Evolutionary conservation across 805 yeast genomes (phyloP).

Genomic region (Candida sonorensis): DNA sequence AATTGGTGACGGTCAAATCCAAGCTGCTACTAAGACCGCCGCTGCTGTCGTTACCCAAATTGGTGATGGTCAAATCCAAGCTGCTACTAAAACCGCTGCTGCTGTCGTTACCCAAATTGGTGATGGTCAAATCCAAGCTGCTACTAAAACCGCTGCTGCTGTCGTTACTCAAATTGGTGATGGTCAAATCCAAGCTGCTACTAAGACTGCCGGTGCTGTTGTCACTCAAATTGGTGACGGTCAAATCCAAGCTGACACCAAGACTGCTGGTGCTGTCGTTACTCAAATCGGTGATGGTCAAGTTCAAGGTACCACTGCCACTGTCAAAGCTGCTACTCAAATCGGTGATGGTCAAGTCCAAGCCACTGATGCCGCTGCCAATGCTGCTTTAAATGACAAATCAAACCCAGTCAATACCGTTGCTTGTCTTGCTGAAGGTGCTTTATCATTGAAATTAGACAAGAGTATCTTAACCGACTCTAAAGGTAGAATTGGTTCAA

Average conservation of each 20-base stretch:
- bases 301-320: constrained; percentile 29
- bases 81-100: constrained; percentile 31
- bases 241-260: constrained; percentile 43
- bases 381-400: constrained; percentile 28
- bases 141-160: constrained; percentile 25
- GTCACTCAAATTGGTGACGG: constrained; percentile 44
- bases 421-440: constrained; percentile 29
- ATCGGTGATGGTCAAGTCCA: constrained; percentile 33
- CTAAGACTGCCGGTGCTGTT: constrained; percentile 12
- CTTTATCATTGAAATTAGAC: constrained; percentile 38
- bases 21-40: constrained; percentile 31
- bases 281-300: constrained; percentile 34
- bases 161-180: constrained; percentile 35
- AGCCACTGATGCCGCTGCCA: constrained; percentile 29
- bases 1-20: constrained; percentile 44
- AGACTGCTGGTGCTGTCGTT: constrained; percentile 29
- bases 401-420: constrained; percentile 17
- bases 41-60: constrained; percentile 28
- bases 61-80: constrained; percentile 20
- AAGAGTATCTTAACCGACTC: constrained; percentile 38
- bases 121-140: constrained; percentile 40
- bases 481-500: constrained; percentile 48
- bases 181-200: constrained; percentile 38
- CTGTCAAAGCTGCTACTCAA: too few relatives aligned
- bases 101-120: constrained; percentile 33